These are phyloP conservation scores for Sporothrix pseudoabietina DNA, from an alignment of 2,329 filamentous ascomycete genomes.

Conservation along the genomic window DNA sequence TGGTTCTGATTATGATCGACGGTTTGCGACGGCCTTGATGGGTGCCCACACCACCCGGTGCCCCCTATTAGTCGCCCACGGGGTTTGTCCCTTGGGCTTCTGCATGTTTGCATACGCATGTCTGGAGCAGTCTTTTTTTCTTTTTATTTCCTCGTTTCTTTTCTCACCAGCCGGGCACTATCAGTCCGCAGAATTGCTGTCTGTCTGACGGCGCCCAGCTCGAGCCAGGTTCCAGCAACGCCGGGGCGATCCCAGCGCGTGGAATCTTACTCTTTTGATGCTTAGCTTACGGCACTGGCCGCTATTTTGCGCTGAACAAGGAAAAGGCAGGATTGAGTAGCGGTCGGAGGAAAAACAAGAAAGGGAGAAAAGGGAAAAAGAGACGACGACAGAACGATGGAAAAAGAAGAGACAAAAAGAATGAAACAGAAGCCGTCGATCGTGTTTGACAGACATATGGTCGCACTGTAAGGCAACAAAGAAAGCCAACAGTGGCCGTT, in stretches of 20 bases:
- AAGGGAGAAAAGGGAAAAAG: background rate
- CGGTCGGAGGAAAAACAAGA: background rate
- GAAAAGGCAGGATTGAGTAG: background rate
- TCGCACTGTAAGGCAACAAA: background rate
- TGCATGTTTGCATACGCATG: background rate
- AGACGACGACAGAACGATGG: background rate
- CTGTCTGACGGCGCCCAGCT: too few relatives aligned
- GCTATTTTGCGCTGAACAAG: background rate
- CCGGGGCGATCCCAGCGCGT: constrained; percentile 24
- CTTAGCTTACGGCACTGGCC: constrained; percentile 28
- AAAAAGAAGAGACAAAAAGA: background rate
- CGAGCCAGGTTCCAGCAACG: background rate
- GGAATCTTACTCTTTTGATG: constrained; percentile 25
- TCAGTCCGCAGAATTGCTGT: background rate
- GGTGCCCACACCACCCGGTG: background rate
- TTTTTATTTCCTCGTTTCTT: too few relatives aligned
- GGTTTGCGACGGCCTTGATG: background rate
- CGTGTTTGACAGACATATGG: background rate
- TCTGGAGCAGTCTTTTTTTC: background rate
- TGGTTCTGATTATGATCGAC: constrained; percentile 12
- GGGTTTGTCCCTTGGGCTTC: background rate
- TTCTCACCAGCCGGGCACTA: background rate
- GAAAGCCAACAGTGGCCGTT: background rate
- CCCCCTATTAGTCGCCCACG: background rate
- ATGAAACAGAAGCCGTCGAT: background rate